Evolutionary conservation across 1,284 basidiomycete species (phyloP).

Genomic region (Sporisorium iseilematis-ciliati): DNA sequence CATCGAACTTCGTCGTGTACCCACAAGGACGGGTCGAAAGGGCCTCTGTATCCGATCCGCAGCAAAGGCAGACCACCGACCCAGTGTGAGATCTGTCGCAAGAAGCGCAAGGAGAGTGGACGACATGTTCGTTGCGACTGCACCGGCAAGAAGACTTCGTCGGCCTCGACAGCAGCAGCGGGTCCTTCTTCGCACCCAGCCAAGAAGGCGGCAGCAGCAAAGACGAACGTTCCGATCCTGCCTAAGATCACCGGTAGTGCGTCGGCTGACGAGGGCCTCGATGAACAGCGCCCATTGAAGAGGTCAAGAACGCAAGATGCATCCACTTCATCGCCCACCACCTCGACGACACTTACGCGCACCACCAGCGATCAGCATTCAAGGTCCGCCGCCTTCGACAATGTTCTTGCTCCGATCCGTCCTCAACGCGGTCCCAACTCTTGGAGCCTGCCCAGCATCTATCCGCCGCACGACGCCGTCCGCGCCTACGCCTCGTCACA

Average conservation of each 20-base stretch:
- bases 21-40: conserved; percentile 64
- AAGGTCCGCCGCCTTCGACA: conserved; percentile 6
- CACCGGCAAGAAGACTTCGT: conserved; percentile 24
- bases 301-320: conserved; percentile 6
- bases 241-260: background rate
- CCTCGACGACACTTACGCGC: background rate
- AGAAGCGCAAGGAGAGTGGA: conserved; percentile 53
- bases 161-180: background rate
- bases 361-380: background rate
- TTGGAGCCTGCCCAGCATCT: conserved; percentile 44
- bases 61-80: conserved; percentile 60
- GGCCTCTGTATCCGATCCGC: conserved; percentile 57
- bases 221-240: conserved; percentile 14
- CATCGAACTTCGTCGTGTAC: conserved; percentile 63
- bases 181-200: background rate
- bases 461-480: conserved; percentile 2
- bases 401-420: conserved; percentile 29
- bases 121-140: conserved; percentile 60
- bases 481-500: background rate
- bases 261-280: background rate
- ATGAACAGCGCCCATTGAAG: conserved; percentile 19
- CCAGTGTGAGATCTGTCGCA: conserved; percentile 60
- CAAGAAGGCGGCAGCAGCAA: conserved; percentile 1
- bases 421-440: conserved; percentile 18
- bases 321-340: background rate